Percentiles rank a stretch among this genome's conserved stretches.
Conservation (phyloP, 2,329 filamentous ascomycete genomes). For the Sarocladiaceae sp. region DNA sequence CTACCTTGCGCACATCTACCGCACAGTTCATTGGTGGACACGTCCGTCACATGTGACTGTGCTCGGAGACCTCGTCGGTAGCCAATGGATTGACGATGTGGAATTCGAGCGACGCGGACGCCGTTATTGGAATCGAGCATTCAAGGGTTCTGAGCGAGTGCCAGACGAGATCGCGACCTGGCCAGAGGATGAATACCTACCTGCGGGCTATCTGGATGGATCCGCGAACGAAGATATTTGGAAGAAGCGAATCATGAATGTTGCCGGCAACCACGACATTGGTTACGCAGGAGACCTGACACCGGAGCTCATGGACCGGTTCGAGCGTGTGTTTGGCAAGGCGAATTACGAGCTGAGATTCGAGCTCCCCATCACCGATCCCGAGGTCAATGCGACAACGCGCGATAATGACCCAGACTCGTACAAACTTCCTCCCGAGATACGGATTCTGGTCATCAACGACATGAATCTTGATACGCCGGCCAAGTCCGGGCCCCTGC, state of each 20-base stretch:
- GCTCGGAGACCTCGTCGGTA: constrained; percentile 84
- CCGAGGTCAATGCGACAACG: constrained; percentile 32
- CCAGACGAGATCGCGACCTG: constrained; percentile 45
- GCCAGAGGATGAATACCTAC: constrained; percentile 42
- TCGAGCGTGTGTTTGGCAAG: constrained; percentile 78
- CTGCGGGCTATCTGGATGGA: constrained; percentile 42
- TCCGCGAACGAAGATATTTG: constrained; percentile 48
- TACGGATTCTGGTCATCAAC: constrained; percentile 83
- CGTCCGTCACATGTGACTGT: constrained; percentile 81
- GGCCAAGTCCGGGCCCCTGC: constrained; percentile 58
- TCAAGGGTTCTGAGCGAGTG: constrained; percentile 61
- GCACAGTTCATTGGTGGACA: constrained; percentile 76
- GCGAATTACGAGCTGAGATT: constrained; percentile 87
- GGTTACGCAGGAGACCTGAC: constrained; percentile 92
- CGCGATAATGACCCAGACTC: constrained; percentile 36
- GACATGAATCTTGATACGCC: constrained; percentile 91
- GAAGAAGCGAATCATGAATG: constrained; percentile 75
- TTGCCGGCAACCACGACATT: constrained; percentile 93
- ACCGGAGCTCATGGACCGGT: constrained; percentile 65
- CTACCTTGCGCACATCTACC: constrained; percentile 90
- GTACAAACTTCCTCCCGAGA: constrained; percentile 51
- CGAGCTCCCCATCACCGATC: constrained; percentile 43
- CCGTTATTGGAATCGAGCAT: constrained; percentile 77
- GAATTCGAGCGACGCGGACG: constrained; percentile 71
- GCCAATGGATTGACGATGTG: constrained; percentile 84